Percentiles rank a stretch among this genome's conserved stretches.
Evolutionary conservation across 2,329 filamentous ascomycete genomes (phyloP).

Genomic region (Volutella citrinella): DNA sequence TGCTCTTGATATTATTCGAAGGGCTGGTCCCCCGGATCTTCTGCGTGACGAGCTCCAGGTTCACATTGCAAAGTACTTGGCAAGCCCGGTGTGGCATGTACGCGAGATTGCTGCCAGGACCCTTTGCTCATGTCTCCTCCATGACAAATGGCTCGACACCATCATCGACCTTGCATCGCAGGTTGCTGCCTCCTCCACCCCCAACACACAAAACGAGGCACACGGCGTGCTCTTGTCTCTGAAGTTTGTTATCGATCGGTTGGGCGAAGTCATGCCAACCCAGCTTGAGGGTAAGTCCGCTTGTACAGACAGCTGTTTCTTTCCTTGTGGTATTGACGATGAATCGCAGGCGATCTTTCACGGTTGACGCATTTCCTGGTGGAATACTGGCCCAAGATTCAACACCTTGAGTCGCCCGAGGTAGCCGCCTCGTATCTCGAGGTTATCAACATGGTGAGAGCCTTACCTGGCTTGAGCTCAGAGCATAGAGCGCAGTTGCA

Average conservation of each 20-base stretch:
- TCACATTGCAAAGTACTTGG: conserved; percentile 61
- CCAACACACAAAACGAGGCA: conserved; percentile 46
- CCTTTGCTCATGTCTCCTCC: conserved; percentile 59
- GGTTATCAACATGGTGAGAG: conserved; percentile 41
- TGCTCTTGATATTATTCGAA: conserved; percentile 75
- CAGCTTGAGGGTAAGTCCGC: conserved; percentile 39
- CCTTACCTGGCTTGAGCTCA: conserved; percentile 22
- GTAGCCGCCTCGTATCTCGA: conserved; percentile 45
- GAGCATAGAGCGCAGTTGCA: conserved; percentile 18
- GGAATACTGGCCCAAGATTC: conserved; percentile 20
- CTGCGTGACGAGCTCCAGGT: conserved; percentile 53
- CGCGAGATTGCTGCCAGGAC: conserved; percentile 77
- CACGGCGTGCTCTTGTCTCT: conserved; percentile 58
- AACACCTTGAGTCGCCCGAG: conserved; percentile 35
- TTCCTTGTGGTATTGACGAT: no score
- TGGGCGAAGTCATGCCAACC: conserved; percentile 44
- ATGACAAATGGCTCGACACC: conserved; percentile 44
- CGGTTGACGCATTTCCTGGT: conserved; percentile 29
- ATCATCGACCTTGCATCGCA: conserved; percentile 37
- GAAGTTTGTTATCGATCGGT: conserved; percentile 55
- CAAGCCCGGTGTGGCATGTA: conserved; percentile 74
- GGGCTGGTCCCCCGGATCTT: conserved; percentile 62
- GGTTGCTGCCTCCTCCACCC: conserved; percentile 21
- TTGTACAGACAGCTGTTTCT: no score
- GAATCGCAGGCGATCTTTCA: conserved; percentile 31